Evolutionary conservation across 1,139 yeast genomes (phyloP).

Genomic region (Geotrichum bryndzae): DNA sequence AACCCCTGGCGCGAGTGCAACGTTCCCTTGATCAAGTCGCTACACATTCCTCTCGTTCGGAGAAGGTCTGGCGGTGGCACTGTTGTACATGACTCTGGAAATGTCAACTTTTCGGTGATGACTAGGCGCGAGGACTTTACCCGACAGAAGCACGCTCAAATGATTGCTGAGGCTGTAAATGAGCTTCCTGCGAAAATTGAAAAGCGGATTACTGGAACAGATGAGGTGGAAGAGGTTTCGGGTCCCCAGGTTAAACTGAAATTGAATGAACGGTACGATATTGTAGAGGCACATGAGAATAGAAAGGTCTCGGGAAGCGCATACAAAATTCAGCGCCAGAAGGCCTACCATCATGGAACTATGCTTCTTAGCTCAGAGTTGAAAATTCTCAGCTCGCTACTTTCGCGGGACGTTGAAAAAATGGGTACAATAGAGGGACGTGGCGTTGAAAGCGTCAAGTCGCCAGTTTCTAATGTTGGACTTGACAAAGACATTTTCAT

Average conservation of each 20-base stretch:
- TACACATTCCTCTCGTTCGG: constrained; percentile 65
- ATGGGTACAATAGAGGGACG: constrained; percentile 50
- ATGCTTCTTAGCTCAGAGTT: constrained; percentile 73
- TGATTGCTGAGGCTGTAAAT: constrained; percentile 51
- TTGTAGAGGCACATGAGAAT: constrained; percentile 42
- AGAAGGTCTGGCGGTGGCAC: constrained; percentile 94
- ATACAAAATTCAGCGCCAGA: constrained; percentile 73
- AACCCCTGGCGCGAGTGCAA: constrained; percentile 90
- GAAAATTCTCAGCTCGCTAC: constrained; percentile 48
- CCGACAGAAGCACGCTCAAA: constrained; percentile 53
- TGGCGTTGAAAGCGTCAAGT: constrained; percentile 70
- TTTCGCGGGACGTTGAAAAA: constrained; percentile 45
- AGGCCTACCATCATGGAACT: constrained; percentile 93
- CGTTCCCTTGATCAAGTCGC: constrained; percentile 48
- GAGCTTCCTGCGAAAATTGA: constrained; percentile 19
- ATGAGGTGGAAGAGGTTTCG: constrained; percentile 14
- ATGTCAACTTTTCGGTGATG: constrained; percentile 80
- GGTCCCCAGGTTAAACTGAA: constrained; percentile 35
- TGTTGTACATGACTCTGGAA: constrained; percentile 92
- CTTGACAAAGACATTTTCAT: constrained; percentile 46
- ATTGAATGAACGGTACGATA: constrained; percentile 76
- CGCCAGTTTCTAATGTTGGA: constrained; percentile 64
- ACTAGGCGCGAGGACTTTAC: constrained; percentile 63
- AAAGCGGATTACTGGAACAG: constrained; percentile 4
- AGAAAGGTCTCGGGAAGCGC: constrained; percentile 85